These are phyloP conservation scores for Aspergillus sp. DNA, from an alignment of 2,329 filamentous ascomycete genomes.

Conservation along the genomic window DNA sequence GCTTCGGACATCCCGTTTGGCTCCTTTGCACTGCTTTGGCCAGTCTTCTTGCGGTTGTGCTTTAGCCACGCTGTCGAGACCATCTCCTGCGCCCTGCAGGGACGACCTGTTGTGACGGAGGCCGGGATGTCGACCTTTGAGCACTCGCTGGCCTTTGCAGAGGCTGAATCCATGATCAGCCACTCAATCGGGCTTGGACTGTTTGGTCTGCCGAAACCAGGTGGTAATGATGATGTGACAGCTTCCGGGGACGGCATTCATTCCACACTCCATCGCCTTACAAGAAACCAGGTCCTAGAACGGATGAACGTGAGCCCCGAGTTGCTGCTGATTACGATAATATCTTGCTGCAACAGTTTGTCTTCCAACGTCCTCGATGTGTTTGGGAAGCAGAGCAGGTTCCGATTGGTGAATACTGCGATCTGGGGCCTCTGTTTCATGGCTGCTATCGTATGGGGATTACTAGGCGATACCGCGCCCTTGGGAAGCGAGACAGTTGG, in stretches of 20 bases:
- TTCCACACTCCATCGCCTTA: slow-evolving; percentile 30
- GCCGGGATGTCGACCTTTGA: slow-evolving; percentile 96
- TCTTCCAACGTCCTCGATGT: slow-evolving; percentile 76
- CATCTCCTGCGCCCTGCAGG: slow-evolving; percentile 77
- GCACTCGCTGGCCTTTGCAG: slow-evolving; percentile 88
- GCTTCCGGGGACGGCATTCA: slow-evolving; percentile 20
- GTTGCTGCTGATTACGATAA: slow-evolving; percentile 71
- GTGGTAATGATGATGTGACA: slow-evolving; percentile 37
- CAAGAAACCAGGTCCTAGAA: slow-evolving; percentile 53
- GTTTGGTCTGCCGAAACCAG: slow-evolving; percentile 44
- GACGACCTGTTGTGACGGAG: slow-evolving; percentile 68
- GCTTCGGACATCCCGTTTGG: slow-evolving; percentile 54
- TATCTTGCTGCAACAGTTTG: slow-evolving; percentile 83
- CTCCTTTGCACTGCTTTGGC: slow-evolving; percentile 60
- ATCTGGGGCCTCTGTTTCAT: slow-evolving; percentile 90
- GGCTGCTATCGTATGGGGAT: slow-evolving; percentile 70
- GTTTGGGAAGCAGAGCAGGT: slow-evolving; percentile 66
- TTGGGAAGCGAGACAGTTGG: slow-evolving; percentile 48
- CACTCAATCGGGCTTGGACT: slow-evolving; percentile 66
- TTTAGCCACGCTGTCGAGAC: slow-evolving; percentile 83
- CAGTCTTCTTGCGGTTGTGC: slow-evolving; percentile 44
- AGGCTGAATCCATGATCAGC: slow-evolving; percentile 80
- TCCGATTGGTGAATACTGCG: slow-evolving; percentile 75
- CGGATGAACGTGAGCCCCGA: slow-evolving; percentile 84
- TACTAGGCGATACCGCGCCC: slow-evolving; percentile 39